Percentiles rank a stretch among this genome's conserved stretches.
These are phyloP conservation scores for Fusarium brachygibbosum DNA, from an alignment of 2,329 filamentous ascomycete genomes.

Conservation along the genomic window DNA sequence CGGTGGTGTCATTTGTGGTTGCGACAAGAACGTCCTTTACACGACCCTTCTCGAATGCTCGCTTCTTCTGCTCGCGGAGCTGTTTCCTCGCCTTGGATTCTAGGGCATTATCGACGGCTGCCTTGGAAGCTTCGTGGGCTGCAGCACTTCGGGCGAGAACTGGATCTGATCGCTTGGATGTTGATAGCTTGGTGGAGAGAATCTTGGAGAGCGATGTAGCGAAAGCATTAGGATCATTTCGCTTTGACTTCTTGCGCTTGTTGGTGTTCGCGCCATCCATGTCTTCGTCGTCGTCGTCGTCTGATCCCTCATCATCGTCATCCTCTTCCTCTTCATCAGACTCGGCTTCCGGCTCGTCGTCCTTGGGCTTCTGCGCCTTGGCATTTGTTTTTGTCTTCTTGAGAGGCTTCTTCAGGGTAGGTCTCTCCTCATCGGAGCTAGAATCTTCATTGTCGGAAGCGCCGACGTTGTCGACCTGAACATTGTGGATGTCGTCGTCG, in stretches of 20 bases:
- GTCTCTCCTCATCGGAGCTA: constrained; percentile 55
- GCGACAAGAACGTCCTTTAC: constrained; percentile 86
- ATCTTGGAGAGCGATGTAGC: constrained; percentile 95
- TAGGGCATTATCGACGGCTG: constrained; percentile 80
- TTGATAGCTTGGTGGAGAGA: constrained; percentile 87
- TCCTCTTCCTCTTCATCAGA: constrained; percentile 41
- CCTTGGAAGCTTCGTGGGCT: constrained; percentile 78
- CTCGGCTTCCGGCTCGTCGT: constrained; percentile 44
- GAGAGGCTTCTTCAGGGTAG: constrained; percentile 49
- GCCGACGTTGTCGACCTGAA: constrained; percentile 64
- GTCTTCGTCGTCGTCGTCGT: constrained; percentile 57
- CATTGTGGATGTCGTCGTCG: constrained; percentile 69
- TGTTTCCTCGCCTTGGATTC: constrained; percentile 85
- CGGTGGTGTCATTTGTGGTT: constrained; percentile 66
- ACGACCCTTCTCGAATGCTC: constrained; percentile 85
- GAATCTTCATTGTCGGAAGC: constrained; percentile 55
- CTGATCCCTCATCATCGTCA: constrained; percentile 48
- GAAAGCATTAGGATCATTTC: constrained; percentile 92
- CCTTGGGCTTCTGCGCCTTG: constrained; percentile 47
- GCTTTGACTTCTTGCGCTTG: constrained; percentile 74
- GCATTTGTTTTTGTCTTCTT: constrained; percentile 50
- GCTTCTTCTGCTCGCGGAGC: constrained; percentile 82
- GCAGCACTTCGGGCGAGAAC: constrained; percentile 87
- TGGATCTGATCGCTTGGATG: constrained; percentile 85
- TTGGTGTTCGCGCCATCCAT: constrained; percentile 54